Base-by-base conservation (phyloP, 2,329 filamentous ascomycete species). In the Talaromyces sp. region DNA sequence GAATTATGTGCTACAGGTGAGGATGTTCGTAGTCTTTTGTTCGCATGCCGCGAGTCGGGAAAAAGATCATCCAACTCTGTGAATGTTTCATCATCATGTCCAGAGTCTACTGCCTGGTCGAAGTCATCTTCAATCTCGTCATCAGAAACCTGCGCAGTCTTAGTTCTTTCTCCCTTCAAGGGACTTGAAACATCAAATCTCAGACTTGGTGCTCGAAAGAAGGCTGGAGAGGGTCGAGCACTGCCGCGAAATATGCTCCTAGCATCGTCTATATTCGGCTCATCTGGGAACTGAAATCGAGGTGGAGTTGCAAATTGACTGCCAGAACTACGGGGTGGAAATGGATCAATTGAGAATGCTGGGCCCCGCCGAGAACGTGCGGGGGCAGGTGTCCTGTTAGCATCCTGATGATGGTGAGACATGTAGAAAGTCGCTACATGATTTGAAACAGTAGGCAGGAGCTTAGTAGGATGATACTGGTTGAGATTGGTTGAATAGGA, bases 11-110 rank as follows among this genome's bases (percentile, higher is more conserved):
- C 31, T 18, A 18, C 28, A 12, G 16, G 7, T 21, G 25, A 21
- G 40, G 39, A 56, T 28, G 73, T 63, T 16, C 75, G 74, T 16
- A 72, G 72, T 44, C 75, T 69, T 67, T 77, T 78, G 21, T 67
- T 65, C 12, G 68, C 64, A 44, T 69, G 65, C 23, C 65, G 63
- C n/a, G 67, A 65, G 1, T 69, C 58, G 2, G 69, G 67, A 61
- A 76, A 76, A 1, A 74, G 67, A 12, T 67, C 69, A 39, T 77
- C 72, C 21, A 72, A 69, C 23, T 71, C 70, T 2, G 66, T 61
- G 54, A 48, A 72, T 68, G 4, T 71, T 21, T 5, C 52, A 11
- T 16, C 63, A 52, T 42, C 55, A 12, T 58, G 44, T 14, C 25
- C 12, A 33, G 61, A 44, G 18, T 64, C 63, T 14, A 52, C 58